These are phyloP conservation scores for Tremella yokohamensis DNA, from an alignment of 768 basidiomycete genomes.

Conservation along the genomic window DNA sequence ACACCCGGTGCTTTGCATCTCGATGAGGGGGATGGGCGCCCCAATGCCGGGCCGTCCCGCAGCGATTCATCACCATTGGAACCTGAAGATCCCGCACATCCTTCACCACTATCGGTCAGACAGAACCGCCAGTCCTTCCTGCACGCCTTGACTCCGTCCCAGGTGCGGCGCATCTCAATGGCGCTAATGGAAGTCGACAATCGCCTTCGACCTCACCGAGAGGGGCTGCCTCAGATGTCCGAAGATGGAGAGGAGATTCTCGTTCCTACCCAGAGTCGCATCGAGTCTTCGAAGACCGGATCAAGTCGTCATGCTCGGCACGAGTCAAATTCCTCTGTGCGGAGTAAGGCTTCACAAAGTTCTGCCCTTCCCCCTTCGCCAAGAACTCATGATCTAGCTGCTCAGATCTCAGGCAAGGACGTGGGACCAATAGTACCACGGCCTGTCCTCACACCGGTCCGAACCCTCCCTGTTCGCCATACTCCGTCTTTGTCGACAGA, in stretches of 20 bases:
- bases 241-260: slow-evolving; percentile 37
- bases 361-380: slow-evolving; percentile 31
- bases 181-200: slow-evolving; percentile 38
- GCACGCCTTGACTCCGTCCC: slow-evolving; percentile 34
- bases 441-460: slow-evolving; percentile 30
- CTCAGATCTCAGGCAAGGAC: slow-evolving; percentile 17
- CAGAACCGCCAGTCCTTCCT: slow-evolving; percentile 30
- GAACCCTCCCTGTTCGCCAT: slow-evolving; percentile 27
- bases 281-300: slow-evolving; percentile 3
- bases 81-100: background rate
- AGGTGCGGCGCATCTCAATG: slow-evolving; percentile 39
- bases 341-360: background rate
- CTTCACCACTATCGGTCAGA: background rate
- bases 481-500: slow-evolving; percentile 22
- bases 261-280: slow-evolving; percentile 24
- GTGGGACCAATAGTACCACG: slow-evolving; percentile 7
- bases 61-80: background rate
- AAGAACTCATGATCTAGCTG: slow-evolving; percentile 29
- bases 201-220: background rate
- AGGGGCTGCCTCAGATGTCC: background rate
- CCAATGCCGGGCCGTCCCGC: background rate
- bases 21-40: background rate
- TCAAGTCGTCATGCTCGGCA: slow-evolving; percentile 16
- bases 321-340: background rate
- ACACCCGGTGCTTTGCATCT: no score